Conservation (phyloP, 768 basidiomycete species). For the Psilocybe sp. region DNA sequence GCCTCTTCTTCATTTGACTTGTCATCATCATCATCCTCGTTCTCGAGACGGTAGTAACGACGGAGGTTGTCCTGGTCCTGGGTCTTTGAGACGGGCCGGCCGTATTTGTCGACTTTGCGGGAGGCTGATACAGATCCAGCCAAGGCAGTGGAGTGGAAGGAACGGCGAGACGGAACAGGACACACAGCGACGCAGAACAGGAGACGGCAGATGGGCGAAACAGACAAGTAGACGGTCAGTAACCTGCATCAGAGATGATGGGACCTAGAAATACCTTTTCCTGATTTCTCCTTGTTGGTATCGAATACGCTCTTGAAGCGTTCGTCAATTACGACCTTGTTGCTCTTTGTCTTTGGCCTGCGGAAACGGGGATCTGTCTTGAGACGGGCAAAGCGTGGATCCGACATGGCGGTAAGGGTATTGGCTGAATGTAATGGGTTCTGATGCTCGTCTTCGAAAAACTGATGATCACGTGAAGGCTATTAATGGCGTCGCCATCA, state of each 20-base stretch:
- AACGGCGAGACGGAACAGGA: constrained; percentile 14
- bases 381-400: constrained; percentile 85
- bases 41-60: constrained; percentile 74
- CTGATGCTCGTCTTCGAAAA: constrained; percentile 5
- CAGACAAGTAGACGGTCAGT: too few relatives aligned
- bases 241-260: too few relatives aligned
- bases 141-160: neutral
- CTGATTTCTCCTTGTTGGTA: constrained; percentile 39
- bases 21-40: constrained; percentile 34
- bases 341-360: constrained; percentile 70
- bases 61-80: constrained; percentile 75
- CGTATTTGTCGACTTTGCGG: constrained; percentile 83
- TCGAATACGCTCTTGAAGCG: constrained; percentile 83
- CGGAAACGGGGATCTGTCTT: constrained; percentile 93
- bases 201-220: too few relatives aligned
- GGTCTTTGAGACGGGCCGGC: constrained; percentile 62
- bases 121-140: constrained; percentile 30
- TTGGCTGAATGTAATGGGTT: too few relatives aligned
- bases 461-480: constrained; percentile 11
- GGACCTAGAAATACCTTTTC: neutral
- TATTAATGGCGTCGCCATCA: constrained; percentile 10
- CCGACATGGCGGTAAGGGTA: constrained; percentile 54
- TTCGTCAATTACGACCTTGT: constrained; percentile 87
- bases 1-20: constrained; percentile 21
- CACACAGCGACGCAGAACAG: too few relatives aligned